These are phyloP conservation scores for Tuber brumale DNA, from an alignment of 495 filamentous ascomycete species.

Conservation along the genomic window DNA sequence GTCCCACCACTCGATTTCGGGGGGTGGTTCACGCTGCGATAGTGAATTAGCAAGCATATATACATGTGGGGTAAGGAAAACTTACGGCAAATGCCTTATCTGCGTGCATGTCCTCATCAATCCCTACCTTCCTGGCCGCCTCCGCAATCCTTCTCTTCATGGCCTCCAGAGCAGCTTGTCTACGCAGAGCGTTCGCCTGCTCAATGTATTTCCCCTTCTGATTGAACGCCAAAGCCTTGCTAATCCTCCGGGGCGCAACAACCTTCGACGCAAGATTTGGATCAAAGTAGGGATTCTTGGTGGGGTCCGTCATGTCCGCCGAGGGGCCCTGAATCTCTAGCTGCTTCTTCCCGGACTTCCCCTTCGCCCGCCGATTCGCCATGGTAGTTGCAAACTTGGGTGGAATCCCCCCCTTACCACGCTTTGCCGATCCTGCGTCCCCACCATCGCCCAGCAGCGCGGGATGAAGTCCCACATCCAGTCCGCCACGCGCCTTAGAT, in stretches of 20 bases:
- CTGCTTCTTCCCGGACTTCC: constrained; percentile 51
- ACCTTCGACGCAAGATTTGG: constrained; percentile 59
- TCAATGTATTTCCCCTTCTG: constrained; percentile 95
- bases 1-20: constrained; percentile 97
- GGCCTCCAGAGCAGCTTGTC: constrained; percentile 79
- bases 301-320: constrained; percentile 53
- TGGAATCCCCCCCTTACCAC: constrained; percentile 47
- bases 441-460: constrained; percentile 69
- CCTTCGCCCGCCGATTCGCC: constrained; percentile 51
- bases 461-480: constrained; percentile 86
- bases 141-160: constrained; percentile 92
- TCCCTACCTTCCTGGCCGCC: constrained; percentile 70
- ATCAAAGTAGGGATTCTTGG: constrained; percentile 83
- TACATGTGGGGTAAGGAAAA: not conserved
- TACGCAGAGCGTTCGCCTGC: constrained; percentile 78
- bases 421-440: constrained; percentile 56
- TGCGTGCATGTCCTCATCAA: constrained; percentile 82
- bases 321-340: constrained; percentile 66
- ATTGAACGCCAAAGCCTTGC: constrained; percentile 80
- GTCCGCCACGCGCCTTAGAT: constrained; percentile 58
- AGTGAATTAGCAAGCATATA: not conserved
- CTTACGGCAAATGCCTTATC: constrained; percentile 78
- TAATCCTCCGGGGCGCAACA: constrained; percentile 53
- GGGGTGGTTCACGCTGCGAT: constrained; percentile 56
- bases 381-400: constrained; percentile 56